Evolutionary conservation across 768 basidiomycete species (phyloP).

Genomic region (Podaxis sp.): DNA sequence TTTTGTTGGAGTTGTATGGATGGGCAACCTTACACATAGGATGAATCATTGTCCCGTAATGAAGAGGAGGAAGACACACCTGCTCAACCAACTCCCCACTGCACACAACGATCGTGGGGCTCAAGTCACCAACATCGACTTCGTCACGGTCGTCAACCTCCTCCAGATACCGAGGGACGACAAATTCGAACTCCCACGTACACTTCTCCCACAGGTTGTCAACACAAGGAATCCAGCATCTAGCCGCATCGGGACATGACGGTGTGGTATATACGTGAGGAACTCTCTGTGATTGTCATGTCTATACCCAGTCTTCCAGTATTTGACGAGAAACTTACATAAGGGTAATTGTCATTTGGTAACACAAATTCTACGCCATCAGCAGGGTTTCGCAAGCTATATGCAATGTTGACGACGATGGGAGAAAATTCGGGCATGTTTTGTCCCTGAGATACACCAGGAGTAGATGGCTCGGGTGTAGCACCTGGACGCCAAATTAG

Average conservation of each 20-base stretch:
- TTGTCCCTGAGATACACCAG: slow-evolving; percentile 29
- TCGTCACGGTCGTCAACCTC: slow-evolving; percentile 52
- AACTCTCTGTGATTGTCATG: slow-evolving; percentile 56
- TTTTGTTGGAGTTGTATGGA: slow-evolving; percentile 89
- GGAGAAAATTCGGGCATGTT: slow-evolving; percentile 65
- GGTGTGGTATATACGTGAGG: slow-evolving; percentile 92
- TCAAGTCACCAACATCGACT: slow-evolving; percentile 41
- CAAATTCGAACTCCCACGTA: slow-evolving; percentile 97
- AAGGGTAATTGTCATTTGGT: slow-evolving; percentile 78
- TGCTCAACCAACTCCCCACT: slow-evolving; percentile 96
- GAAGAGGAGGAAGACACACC: slow-evolving; percentile 37
- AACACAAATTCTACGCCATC: slow-evolving; percentile 84
- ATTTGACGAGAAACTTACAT: slow-evolving; percentile 47
- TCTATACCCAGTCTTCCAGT: not conserved
- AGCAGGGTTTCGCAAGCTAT: slow-evolving; percentile 76
- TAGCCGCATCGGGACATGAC: slow-evolving; percentile 83
- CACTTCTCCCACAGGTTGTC: slow-evolving; percentile 95
- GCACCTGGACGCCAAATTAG: slow-evolving; percentile 38
- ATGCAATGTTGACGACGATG: slow-evolving; percentile 71
- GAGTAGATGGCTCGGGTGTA: slow-evolving; percentile 83
- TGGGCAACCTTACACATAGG: slow-evolving; percentile 67
- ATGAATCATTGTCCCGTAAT: slow-evolving; percentile 3
- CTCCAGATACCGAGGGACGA: slow-evolving; percentile 82
- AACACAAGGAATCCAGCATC: slow-evolving; percentile 98
- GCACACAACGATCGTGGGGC: slow-evolving; percentile 84